Conservation (phyloP, 352 stramenopile species). For the Phytophthora lateralis region DNA sequence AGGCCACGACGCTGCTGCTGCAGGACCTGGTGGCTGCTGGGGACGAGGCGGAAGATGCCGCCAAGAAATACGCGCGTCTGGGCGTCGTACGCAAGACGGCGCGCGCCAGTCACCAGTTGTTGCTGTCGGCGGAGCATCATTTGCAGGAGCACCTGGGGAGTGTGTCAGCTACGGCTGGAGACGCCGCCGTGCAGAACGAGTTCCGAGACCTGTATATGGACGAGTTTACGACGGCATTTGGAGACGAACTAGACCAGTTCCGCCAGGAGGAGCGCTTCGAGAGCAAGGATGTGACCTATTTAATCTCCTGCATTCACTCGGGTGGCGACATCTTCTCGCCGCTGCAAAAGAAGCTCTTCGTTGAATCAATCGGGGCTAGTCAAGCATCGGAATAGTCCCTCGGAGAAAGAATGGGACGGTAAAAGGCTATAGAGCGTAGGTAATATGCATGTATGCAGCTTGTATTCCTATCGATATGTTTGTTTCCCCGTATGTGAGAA, state of each 20-base stretch:
- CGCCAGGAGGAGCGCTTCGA: constrained; percentile 88
- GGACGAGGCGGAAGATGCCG: constrained; percentile 51
- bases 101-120: constrained; percentile 55
- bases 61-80: constrained; percentile 53
- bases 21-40: constrained; percentile 62
- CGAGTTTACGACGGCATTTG: constrained; percentile 84
- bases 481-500: constrained; percentile 27
- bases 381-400: constrained; percentile 13
- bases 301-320: constrained; percentile 88
- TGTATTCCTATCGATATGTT: constrained; percentile 32
- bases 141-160: constrained; percentile 34
- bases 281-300: constrained; percentile 87
- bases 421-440: constrained; percentile 19
- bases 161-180: constrained; percentile 9
- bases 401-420: not conserved
- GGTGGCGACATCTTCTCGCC: constrained; percentile 82
- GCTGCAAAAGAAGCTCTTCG: constrained; percentile 84
- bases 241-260: constrained; percentile 84
- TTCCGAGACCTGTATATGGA: constrained; percentile 87
- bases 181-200: constrained; percentile 42
- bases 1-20: constrained; percentile 56
- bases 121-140: constrained; percentile 54
- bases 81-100: constrained; percentile 57
- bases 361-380: constrained; percentile 54
- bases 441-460: constrained; percentile 35